Percentiles rank a stretch among this genome's conserved stretches.
Conservation (phyloP, 2,329 filamentous ascomycete species). For the Epichloe gansuensis region DNA sequence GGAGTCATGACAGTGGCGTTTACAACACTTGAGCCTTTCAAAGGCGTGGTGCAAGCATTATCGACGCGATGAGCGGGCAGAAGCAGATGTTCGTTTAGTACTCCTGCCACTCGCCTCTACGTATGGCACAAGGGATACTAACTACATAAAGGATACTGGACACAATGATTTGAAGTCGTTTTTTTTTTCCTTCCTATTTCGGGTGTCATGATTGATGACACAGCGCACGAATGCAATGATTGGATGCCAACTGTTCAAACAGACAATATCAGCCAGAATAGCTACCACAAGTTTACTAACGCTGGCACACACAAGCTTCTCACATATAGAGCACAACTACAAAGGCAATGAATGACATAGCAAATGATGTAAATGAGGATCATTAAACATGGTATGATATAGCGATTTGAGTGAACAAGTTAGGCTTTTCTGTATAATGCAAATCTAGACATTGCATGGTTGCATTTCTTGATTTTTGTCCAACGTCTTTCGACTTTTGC, state of each 20-base stretch:
- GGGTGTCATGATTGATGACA: not conserved
- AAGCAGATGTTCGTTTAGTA: not conserved
- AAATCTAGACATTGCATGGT: not conserved
- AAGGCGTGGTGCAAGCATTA: slow-evolving; percentile 21
- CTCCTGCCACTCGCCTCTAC: not conserved
- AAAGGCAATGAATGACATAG: not conserved
- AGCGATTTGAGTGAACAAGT: not conserved
- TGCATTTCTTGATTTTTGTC: not conserved
- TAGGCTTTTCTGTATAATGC: not conserved
- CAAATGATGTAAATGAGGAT: not conserved
- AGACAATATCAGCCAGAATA: not conserved
- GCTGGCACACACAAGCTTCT: not conserved
- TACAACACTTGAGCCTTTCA: slow-evolving; percentile 34
- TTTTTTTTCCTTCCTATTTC: not conserved
- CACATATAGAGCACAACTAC: not conserved
- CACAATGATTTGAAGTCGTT: not conserved
- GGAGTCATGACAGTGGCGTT: slow-evolving; percentile 43
- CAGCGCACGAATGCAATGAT: not conserved
- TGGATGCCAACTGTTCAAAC: not conserved
- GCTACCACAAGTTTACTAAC: not conserved
- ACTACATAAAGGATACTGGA: not conserved
- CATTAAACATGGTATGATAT: not conserved
- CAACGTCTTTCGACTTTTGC: not conserved
- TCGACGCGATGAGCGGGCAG: slow-evolving; percentile 10
- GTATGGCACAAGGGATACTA: not conserved